Conservation (phyloP, 164 flowering plant genomes). For the Macadamia integrifolia region DNA sequence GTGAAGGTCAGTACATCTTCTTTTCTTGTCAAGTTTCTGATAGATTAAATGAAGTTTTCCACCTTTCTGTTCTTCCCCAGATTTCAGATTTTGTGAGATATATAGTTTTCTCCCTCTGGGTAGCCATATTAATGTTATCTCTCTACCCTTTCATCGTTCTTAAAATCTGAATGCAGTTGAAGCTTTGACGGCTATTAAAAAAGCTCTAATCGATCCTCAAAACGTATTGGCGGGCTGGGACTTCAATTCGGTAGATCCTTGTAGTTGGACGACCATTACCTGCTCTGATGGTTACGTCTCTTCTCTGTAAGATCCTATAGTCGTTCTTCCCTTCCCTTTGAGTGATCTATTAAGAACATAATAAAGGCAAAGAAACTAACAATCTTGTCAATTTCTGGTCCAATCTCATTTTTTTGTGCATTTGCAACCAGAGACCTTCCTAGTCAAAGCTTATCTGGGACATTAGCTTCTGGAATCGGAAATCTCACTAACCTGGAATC, state of each 20-base stretch:
- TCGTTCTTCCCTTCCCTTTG: background rate
- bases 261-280: constrained; percentile 97
- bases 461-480: too few relatives aligned
- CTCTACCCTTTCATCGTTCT: background rate
- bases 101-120: too few relatives aligned
- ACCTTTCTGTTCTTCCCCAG: too few relatives aligned
- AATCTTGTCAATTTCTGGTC: background rate
- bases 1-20: constrained; percentile 64
- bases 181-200: constrained; percentile 76
- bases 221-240: constrained; percentile 96
- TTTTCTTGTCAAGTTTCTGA: background rate
- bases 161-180: constrained; percentile 49
- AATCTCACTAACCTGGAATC: too few relatives aligned
- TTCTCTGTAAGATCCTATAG: constrained; percentile 53
- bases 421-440: constrained; percentile 65
- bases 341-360: background rate
- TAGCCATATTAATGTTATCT: too few relatives aligned
- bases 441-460: constrained; percentile 77
- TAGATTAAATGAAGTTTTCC: background rate
- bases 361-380: background rate
- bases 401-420: background rate
- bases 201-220: constrained; percentile 59
- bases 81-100: too few relatives aligned
- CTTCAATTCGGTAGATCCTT: constrained; percentile 90
- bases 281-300: constrained; percentile 88